Evolutionary conservation across 108 stramenopile species (phyloP).

Genomic region (Cyclotella cryptica): DNA sequence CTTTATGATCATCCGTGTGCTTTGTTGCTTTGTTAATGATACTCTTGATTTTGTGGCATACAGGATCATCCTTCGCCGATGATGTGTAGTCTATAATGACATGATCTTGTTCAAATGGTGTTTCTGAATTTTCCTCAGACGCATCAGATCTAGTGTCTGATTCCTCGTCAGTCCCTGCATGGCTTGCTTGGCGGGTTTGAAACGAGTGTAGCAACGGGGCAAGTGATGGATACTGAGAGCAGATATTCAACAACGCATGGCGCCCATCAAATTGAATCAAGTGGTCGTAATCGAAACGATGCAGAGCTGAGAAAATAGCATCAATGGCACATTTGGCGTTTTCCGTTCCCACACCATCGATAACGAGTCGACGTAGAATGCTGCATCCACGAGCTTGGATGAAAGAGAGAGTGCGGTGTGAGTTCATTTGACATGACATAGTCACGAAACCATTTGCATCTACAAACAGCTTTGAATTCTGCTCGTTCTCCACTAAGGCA

Average conservation of each 20-base stretch:
- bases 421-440: slow-evolving; percentile 12
- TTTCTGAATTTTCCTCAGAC: background rate
- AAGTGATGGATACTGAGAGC: background rate
- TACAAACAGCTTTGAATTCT: slow-evolving; percentile 3
- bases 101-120: background rate
- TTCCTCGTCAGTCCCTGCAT: background rate
- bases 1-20: slow-evolving; percentile 24
- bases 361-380: slow-evolving; percentile 2
- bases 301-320: slow-evolving; percentile 4
- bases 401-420: background rate
- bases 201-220: background rate
- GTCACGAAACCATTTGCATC: slow-evolving; percentile 11
- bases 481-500: slow-evolving; percentile 4
- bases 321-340: background rate
- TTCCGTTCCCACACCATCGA: background rate
- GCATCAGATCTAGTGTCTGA: background rate
- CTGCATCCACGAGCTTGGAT: slow-evolving; percentile 17
- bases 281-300: background rate
- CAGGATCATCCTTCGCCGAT: slow-evolving; percentile 16
- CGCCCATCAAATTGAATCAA: slow-evolving; percentile 21
- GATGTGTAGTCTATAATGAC: background rate
- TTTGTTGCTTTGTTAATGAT: slow-evolving; percentile 30
- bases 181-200: background rate
- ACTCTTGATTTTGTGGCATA: slow-evolving; percentile 21
- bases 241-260: slow-evolving; percentile 17